A percentile compares a stretch with the other conserved stretches of the same genome.
These are phyloP conservation scores for Sarocladium kiliense DNA, from an alignment of 2,329 filamentous ascomycete species.

Conservation along the genomic window DNA sequence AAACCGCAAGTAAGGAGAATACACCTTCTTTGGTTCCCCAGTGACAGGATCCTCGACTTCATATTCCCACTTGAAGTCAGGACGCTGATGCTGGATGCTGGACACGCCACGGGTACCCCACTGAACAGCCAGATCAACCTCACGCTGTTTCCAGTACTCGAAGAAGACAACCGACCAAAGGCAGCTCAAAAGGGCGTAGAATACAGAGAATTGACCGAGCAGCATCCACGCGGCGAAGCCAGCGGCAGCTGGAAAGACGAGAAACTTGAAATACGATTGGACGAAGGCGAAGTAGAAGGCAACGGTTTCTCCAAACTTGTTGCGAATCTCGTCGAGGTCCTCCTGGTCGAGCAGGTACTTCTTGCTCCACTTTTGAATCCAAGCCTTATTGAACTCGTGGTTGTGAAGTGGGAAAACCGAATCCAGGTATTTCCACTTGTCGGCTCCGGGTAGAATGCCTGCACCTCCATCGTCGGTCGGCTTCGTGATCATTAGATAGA, in stretches of 20 bases:
- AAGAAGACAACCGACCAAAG: slow-evolving; percentile 89
- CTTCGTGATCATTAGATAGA: slow-evolving; percentile 79
- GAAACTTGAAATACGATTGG: slow-evolving; percentile 82
- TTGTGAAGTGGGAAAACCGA: slow-evolving; percentile 78
- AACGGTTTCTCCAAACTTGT: slow-evolving; percentile 76
- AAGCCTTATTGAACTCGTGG: slow-evolving; percentile 65
- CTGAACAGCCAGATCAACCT: slow-evolving; percentile 76
- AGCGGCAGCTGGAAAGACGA: slow-evolving; percentile 75
- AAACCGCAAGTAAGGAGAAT: slow-evolving; percentile 70
- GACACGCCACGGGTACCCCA: slow-evolving; percentile 89
- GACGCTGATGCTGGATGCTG: slow-evolving; percentile 69
- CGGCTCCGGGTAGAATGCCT: slow-evolving; percentile 64
- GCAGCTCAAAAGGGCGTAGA: slow-evolving; percentile 73
- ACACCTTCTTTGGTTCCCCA: slow-evolving; percentile 71
- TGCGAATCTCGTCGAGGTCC: slow-evolving; percentile 69
- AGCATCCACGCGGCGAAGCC: slow-evolving; percentile 75
- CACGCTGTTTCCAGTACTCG: slow-evolving; percentile 94
- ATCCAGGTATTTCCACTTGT: slow-evolving; percentile 67
- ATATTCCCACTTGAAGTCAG: slow-evolving; percentile 74
- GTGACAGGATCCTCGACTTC: slow-evolving; percentile 75
- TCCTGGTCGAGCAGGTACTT: slow-evolving; percentile 62
- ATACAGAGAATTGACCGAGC: slow-evolving; percentile 76
- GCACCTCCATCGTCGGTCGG: slow-evolving; percentile 71
- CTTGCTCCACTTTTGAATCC: slow-evolving; percentile 70
- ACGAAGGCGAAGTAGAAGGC: slow-evolving; percentile 96